These are phyloP conservation scores for Betula pendula DNA, from an alignment of 306 rosid species.

Conservation along the genomic window DNA sequence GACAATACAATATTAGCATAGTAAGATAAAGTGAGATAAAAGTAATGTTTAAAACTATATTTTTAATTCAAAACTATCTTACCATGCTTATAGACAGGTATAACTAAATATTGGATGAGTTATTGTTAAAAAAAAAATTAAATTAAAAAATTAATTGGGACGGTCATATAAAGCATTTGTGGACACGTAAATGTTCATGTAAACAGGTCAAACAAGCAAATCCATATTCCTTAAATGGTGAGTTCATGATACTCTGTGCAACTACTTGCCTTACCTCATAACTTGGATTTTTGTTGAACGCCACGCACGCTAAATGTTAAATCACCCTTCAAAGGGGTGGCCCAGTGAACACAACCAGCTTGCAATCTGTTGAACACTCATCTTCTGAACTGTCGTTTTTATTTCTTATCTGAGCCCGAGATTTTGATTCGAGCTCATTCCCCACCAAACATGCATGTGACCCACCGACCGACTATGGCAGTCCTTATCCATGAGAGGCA, in stretches of 20 bases:
- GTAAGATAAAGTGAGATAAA: too few relatives aligned
- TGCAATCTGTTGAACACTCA: conserved; percentile 29
- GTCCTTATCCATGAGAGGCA: conserved; percentile 40
- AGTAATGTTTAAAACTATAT: too few relatives aligned
- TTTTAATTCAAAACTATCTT: too few relatives aligned
- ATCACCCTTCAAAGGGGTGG: conserved; percentile 35
- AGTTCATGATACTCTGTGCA: conserved; percentile 1
- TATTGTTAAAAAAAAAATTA: too few relatives aligned
- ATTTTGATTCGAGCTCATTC: conserved; percentile 18
- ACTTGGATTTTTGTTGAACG: conserved; percentile 13
- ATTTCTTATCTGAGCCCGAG: conserved; percentile 37
- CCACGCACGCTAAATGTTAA: conserved; percentile 39
- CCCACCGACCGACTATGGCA: conserved; percentile 13
- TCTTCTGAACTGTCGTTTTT: conserved; percentile 45
- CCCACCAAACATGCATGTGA: conserved; percentile 22
- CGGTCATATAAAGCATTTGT: too few relatives aligned
- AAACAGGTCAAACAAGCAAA: conserved; percentile 20
- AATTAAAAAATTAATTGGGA: too few relatives aligned
- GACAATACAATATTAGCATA: too few relatives aligned
- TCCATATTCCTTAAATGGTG: conserved; percentile 24
- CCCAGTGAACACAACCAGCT: conserved; percentile 32
- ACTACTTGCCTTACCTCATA: conserved; percentile 17
- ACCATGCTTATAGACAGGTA: too few relatives aligned
- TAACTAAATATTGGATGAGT: too few relatives aligned
- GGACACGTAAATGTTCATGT: too few relatives aligned